phyloP scores from a whole-genome alignment of 768 basidiomycete genomes.

The Xanthoconium stramineum region DNA sequence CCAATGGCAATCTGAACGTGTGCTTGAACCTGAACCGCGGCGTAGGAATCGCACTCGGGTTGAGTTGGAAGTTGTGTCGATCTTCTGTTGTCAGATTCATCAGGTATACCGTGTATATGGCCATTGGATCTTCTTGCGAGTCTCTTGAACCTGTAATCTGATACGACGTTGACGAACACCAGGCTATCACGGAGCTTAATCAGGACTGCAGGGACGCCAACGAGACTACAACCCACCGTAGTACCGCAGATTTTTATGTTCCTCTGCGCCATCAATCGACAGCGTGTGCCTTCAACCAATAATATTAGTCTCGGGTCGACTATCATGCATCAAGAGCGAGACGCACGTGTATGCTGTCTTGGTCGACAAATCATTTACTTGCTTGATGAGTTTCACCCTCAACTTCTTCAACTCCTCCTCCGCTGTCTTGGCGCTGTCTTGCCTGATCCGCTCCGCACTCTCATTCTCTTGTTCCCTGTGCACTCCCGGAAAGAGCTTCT shows the following conservation, averaged over 20 bases:
- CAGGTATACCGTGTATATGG: conserved; percentile 19
- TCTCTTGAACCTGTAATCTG: conserved; percentile 1
- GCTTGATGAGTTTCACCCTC: background rate
- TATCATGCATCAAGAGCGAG: background rate
- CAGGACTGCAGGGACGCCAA: background rate
- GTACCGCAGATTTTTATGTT: background rate
- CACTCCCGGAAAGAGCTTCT: background rate
- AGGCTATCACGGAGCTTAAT: background rate
- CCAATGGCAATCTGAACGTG: conserved; percentile 19
- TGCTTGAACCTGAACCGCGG: conserved; percentile 17
- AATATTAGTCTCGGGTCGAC: background rate
- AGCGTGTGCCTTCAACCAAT: conserved; percentile 10
- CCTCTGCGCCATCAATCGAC: background rate
- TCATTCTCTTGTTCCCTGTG: background rate
- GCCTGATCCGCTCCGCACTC: background rate
- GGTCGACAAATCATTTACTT: background rate
- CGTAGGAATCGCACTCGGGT: conserved; percentile 20
- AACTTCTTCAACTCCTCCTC: background rate
- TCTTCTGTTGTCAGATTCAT: conserved; percentile 30
- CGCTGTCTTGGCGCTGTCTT: background rate
- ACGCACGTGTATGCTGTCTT: background rate
- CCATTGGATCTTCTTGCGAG: conserved; percentile 15
- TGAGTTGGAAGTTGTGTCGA: conserved; percentile 25
- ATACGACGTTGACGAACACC: background rate
- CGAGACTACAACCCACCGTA: background rate